Base-by-base conservation (phyloP, 176 grass and related monocot genomes). In the Phyllostachys edulis region DNA sequence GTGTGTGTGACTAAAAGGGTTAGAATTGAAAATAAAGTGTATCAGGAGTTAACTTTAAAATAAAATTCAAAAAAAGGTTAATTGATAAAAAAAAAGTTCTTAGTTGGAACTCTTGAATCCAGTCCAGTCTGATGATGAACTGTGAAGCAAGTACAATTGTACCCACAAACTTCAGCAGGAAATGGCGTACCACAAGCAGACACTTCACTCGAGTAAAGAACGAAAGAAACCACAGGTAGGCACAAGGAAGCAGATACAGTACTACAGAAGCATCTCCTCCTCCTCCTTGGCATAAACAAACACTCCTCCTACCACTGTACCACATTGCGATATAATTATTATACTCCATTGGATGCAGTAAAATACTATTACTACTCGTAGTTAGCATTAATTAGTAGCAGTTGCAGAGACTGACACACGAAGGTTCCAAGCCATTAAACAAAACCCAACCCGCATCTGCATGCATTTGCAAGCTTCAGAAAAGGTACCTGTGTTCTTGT, bases 361-460 rank as follows among this genome's bases (percentile, higher is more conserved):
- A 82, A 57, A 57, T 66, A 89, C 56, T 71, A 20, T 15, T 9
- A 69, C 66, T 44, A 37, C 62, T 85, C 76, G 76, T 75, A 71
- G 54, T 85, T 84, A 80, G 69, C 27, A 59, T 61, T 63, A 52
- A 60, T 77, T 60, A 51, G 45, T 16, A 61, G 72, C 29, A 14
- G n/a, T 5, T 41, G 63, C 71, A 49, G 50, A 69, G 78, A 39
- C 73, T 82, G 78, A 86, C 88, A 83, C 46, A 77, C 45, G 88
- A 90, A 90, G 84, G 84, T 90, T 90, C 84, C 88, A 68, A 41
- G 64, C 63, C 62, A 65, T 84, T 88, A 84, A 80, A 87, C 75
- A 83, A 90, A 29, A 41, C 32, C 52, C 87, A 40, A 84, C 14
- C 73, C 38, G 87, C 71, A 46, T 8, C 69, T 72, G 13, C 45